Percentiles rank a stretch among this genome's conserved stretches.
Evolutionary conservation across 2,329 filamentous ascomycete genomes (phyloP).

Genomic region (Amesomyces nigricolor): DNA sequence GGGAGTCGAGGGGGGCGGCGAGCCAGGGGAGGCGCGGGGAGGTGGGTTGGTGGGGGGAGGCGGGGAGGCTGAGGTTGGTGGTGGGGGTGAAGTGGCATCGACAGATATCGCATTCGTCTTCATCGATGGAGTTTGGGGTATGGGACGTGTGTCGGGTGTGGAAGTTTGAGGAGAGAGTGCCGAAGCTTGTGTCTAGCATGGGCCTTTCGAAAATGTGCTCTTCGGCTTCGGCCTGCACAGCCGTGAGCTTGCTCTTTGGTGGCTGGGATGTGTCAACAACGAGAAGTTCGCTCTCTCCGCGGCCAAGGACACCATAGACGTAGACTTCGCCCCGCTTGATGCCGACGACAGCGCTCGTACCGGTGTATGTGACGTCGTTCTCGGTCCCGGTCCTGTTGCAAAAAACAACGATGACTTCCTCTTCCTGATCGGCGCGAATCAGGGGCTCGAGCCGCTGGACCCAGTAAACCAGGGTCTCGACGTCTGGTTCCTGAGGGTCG

Average conservation of each 20-base stretch:
- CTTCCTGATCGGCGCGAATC: conserved; percentile 44
- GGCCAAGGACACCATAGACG: conserved; percentile 64
- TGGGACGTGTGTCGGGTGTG: background rate
- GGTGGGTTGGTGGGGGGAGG: conserved; percentile 8
- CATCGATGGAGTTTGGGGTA: background rate
- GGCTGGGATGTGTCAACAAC: conserved; percentile 56
- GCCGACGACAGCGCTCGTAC: conserved; percentile 65
- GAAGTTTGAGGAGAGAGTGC: background rate
- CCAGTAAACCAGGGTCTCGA: conserved; percentile 73
- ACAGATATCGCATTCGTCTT: background rate
- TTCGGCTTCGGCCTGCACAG: conserved; percentile 25
- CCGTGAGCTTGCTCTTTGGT: conserved; percentile 43
- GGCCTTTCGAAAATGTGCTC: background rate
- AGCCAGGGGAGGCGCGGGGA: conserved; percentile 20
- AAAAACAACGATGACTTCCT: conserved; percentile 63
- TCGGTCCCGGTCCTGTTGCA: conserved; percentile 67
- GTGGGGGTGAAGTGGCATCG: background rate
- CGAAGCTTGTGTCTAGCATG: background rate
- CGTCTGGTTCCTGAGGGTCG: conserved; percentile 55
- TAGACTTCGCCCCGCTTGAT: conserved; percentile 60
- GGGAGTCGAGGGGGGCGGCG: conserved; percentile 3
- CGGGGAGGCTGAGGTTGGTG: background rate
- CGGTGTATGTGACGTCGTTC: conserved; percentile 61
- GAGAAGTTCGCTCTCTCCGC: conserved; percentile 62
- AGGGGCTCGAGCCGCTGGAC: conserved; percentile 63